A percentile compares a stretch with the other conserved stretches of the same genome.
Evolutionary conservation across 2,329 filamentous ascomycete genomes (phyloP).

Genomic region (Clarireedia paspali): DNA sequence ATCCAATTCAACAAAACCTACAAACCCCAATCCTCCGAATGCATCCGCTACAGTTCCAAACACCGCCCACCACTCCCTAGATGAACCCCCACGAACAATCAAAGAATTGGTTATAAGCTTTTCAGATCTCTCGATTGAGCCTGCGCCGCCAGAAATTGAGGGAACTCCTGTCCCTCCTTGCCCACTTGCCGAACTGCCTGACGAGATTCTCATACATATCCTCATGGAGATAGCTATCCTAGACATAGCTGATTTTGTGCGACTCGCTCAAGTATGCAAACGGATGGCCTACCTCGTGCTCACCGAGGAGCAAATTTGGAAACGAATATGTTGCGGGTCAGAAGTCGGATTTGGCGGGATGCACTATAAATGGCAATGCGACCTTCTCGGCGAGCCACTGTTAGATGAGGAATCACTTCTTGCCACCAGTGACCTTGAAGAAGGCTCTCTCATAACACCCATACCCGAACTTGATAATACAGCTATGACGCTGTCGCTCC

Average conservation of each 20-base stretch:
- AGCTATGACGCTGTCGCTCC: background rate
- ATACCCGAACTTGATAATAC: background rate
- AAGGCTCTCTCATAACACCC: background rate
- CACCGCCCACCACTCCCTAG: constrained; percentile 48
- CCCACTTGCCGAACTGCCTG: constrained; percentile 67
- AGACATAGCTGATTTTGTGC: constrained; percentile 71
- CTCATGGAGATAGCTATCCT: constrained; percentile 61
- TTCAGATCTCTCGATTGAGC: constrained; percentile 59
- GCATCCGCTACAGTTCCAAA: constrained; percentile 43
- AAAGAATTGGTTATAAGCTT: constrained; percentile 72
- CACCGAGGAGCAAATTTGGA: constrained; percentile 84
- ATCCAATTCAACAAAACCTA: constrained; percentile 38
- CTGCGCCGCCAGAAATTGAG: constrained; percentile 60
- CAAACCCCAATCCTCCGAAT: constrained; percentile 35
- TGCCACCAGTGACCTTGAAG: constrained; percentile 8
- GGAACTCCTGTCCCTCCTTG: constrained; percentile 68
- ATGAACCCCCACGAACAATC: constrained; percentile 46
- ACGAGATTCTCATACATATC: constrained; percentile 79
- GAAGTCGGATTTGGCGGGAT: constrained; percentile 77
- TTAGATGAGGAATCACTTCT: constrained; percentile 17
- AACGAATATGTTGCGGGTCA: constrained; percentile 58
- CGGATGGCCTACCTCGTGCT: constrained; percentile 76
- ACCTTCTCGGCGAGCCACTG: constrained; percentile 48
- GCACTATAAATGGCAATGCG: constrained; percentile 69
- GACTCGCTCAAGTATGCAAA: constrained; percentile 76